Percentiles rank a stretch among this genome's conserved stretches.
Evolutionary conservation across 805 yeast genomes (phyloP).

Genomic region (Saturnispora sanitii): DNA sequence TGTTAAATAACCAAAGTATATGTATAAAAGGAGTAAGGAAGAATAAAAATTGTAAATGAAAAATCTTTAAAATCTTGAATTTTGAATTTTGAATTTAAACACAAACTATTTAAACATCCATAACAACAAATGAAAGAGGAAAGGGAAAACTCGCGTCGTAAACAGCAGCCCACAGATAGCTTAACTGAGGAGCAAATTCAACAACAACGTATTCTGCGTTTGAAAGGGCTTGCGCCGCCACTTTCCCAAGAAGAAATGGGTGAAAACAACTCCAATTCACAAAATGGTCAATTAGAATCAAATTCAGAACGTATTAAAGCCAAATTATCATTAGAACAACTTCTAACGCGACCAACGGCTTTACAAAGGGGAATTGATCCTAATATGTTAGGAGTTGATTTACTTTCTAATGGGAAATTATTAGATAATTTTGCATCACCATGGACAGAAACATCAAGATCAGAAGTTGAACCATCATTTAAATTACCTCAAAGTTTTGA

Average conservation of each 20-base stretch:
- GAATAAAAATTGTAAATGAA: background rate
- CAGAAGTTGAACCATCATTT: slow-evolving; percentile 82
- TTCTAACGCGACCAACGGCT: slow-evolving; percentile 47
- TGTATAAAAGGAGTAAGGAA: background rate
- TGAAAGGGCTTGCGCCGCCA: slow-evolving; percentile 11
- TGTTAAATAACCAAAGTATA: background rate
- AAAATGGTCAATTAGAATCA: too few species aligned
- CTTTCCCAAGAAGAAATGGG: too few species aligned
- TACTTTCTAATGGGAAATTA: slow-evolving; percentile 36
- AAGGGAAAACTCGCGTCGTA: slow-evolving; percentile 1
- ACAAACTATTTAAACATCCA: background rate
- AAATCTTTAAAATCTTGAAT: background rate
- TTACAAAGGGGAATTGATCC: slow-evolving; percentile 72
- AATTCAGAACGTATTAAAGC: too few species aligned
- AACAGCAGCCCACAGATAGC: background rate
- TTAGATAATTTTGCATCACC: slow-evolving; percentile 76
- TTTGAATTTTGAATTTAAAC: background rate
- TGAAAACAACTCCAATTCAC: too few species aligned
- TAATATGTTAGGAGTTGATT: slow-evolving; percentile 53
- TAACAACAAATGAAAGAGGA: slow-evolving; percentile 2
- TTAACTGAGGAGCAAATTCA: slow-evolving; percentile 14
- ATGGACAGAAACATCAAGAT: slow-evolving; percentile 86
- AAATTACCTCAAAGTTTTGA: slow-evolving; percentile 49
- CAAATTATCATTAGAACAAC: slow-evolving; percentile 61
- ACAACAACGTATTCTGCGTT: slow-evolving; percentile 12